Evolutionary conservation across 768 basidiomycete genomes (phyloP), one percentile per base, ranked within the genome.

Genomic region (Gautieria morchelliformis): DNA sequence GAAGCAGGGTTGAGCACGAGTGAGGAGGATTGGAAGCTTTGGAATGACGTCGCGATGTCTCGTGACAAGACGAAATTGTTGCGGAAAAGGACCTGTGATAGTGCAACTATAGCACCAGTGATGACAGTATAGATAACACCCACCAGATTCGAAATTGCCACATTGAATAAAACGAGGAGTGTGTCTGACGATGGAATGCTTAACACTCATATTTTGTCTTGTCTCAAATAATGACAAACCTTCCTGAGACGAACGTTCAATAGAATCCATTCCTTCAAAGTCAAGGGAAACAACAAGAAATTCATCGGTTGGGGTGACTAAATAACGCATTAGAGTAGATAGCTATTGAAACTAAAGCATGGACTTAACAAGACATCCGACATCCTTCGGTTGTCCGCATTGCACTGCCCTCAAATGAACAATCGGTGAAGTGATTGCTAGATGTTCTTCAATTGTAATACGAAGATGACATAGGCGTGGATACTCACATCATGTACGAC

Each of bases 41-140:
- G 78, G 56, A 84, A 84, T 1, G 83, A 74, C 2, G 79, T 80
- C 3, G 77, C 73, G 17, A 84, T 80, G 60, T 83, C 80, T 19
- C 81, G 72, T 45, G 79, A 78, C 2, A 84, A 67, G 0, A 82
- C 80, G 54, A 84, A 84, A 53, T 84, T 84, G 57, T 84, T 83
- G 4, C 83, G 76, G 70, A 83, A 83, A 1, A 83, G 67, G 1
- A 84, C 80, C 83, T 84, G 58, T 19, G 37, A 37, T 15, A 19
- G 15, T 17, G n/a, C 17, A 33, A 27, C 39, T 39, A 19, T 58
- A 10, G 41, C 22, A 32, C 22, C 22, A 35, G 14, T 8, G 48
- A 1, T 19, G 10, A 7, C 14, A 17, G 32, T 27, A n/a, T 30
- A 12, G 2, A 39, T 3, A 20, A 9, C 4, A 24, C 74, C 24